Evolutionary conservation across 2,329 filamentous ascomycete genomes (phyloP), one percentile per base, ranked within the genome.

Genomic region (Curvularia sp.): DNA sequence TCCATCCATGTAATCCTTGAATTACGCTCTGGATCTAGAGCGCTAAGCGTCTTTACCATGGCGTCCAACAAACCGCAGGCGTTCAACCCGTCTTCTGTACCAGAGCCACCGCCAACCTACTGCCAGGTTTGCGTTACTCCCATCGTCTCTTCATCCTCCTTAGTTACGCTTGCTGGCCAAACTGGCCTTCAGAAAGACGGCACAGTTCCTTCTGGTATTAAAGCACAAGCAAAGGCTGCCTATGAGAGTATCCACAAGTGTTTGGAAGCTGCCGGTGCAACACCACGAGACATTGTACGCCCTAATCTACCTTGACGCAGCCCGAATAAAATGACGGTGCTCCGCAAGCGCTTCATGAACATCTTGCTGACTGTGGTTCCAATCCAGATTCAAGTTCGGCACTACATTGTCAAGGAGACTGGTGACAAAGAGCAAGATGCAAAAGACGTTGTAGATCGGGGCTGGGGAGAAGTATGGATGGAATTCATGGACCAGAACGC

Each of bases 371-470:
- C 46, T 34, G n/a, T 28, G 7, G 5, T 25, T 47, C 18, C 7
- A n/a, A 34, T 38, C n/a, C 10, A 58, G 55, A 57, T 74, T 1
- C 68, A 71, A 43, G 74, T 77, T 25, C 63, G 70, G 30, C 75
- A 77, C 30, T 77, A 76, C 41, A 74, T 77, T 36, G 74, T 77
- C 19, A 72, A 70, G n/a, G 64, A 73, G 12, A 70, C 72, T 0
- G 74, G 74, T 3, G 56, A 74, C 36, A 45, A 60, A 5, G 63
- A 67, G 5, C 59, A 68, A 10, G 66, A 71, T 27, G 49, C 55
- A 21, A 51, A 66, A 34, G 67, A 72, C 30, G 57, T 71, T 21
- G 68, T 71, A 36, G 66, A 71, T 25, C 51, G 70, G 8, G 75
- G 71, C 1, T 77, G 74, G 75, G 74, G 64, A 25, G 60, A 72